Evolutionary conservation across 2,329 filamentous ascomycete genomes (phyloP).

Genomic region (Phialophora expanda): DNA sequence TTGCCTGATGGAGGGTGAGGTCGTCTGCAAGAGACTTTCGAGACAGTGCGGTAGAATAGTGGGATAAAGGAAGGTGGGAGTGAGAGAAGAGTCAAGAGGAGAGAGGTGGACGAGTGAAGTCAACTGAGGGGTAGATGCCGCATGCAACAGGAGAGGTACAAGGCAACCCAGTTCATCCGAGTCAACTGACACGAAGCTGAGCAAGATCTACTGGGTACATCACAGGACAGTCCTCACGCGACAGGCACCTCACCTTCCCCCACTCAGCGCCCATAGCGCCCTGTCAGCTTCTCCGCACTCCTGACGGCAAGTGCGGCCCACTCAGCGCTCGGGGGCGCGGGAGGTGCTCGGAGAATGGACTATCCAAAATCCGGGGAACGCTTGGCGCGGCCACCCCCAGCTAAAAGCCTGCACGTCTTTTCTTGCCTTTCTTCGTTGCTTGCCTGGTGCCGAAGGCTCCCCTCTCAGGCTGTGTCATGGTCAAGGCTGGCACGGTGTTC

Average conservation of each 20-base stretch:
- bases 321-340: slow-evolving; percentile 7
- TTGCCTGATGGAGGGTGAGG: slow-evolving; percentile 19
- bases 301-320: slow-evolving; percentile 7
- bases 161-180: slow-evolving; percentile 3
- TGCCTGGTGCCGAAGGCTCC: slow-evolving; percentile 34
- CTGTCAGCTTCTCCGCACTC: slow-evolving; percentile 30
- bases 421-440: slow-evolving; percentile 21
- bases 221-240: slow-evolving; percentile 28
- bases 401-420: slow-evolving; percentile 34
- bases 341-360: slow-evolving; percentile 23
- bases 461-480: slow-evolving; percentile 36
- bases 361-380: slow-evolving; percentile 36
- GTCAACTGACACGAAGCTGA: slow-evolving; percentile 27
- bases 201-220: not conserved
- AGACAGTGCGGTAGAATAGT: slow-evolving; percentile 12
- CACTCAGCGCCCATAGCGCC: slow-evolving; percentile 3
- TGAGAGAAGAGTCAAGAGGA: slow-evolving; percentile 25
- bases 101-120: slow-evolving; percentile 23
- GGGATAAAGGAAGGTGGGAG: slow-evolving; percentile 19
- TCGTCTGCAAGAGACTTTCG: slow-evolving; percentile 13
- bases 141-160: slow-evolving; percentile 11
- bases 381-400: slow-evolving; percentile 8
- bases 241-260: slow-evolving; percentile 24
- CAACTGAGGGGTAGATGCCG: slow-evolving; percentile 34
- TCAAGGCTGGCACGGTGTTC: slow-evolving; percentile 18